phyloP scores from a whole-genome alignment of 805 yeast genomes.

The Nakazawaea wickerhamii region DNA sequence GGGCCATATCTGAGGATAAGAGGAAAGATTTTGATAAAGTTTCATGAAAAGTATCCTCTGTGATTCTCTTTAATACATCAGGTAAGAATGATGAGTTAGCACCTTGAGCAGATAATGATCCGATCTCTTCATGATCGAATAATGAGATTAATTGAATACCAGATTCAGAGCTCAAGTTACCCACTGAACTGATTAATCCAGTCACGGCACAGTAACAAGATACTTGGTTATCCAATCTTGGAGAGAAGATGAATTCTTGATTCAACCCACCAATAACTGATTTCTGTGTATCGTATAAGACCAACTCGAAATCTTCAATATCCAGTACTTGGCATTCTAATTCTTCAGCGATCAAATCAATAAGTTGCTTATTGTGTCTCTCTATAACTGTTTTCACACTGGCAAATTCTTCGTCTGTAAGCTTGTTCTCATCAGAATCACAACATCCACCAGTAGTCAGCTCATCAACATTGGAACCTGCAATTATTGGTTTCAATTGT shows the following conservation, averaged over 20 bases:
- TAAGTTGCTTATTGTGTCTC: conserved; percentile 72
- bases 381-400: conserved; percentile 59
- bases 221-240: conserved; percentile 85
- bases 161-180: conserved; percentile 36
- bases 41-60: conserved; percentile 45
- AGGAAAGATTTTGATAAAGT: conserved; percentile 76
- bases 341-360: conserved; percentile 65
- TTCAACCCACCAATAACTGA: conserved; percentile 83
- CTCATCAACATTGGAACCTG: conserved; percentile 35
- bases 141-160: conserved; percentile 73
- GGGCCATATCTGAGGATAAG: conserved; percentile 93
- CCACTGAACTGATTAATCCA: conserved; percentile 52
- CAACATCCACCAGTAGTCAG: conserved; percentile 33
- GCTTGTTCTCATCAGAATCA: conserved; percentile 39
- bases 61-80: conserved; percentile 65
- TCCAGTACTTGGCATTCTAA: conserved; percentile 43
- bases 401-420: conserved; percentile 51
- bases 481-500: conserved; percentile 82
- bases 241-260: conserved; percentile 87
- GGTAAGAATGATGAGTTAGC: conserved; percentile 91
- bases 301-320: conserved; percentile 86
- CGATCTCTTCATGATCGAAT: conserved; percentile 96
- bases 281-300: conserved; percentile 79
- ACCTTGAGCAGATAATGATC: conserved; percentile 92
- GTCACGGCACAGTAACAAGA: conserved; percentile 77